These are phyloP conservation scores for Boeremia lycopersici DNA, from an alignment of 2,329 filamentous ascomycete species.

Conservation along the genomic window DNA sequence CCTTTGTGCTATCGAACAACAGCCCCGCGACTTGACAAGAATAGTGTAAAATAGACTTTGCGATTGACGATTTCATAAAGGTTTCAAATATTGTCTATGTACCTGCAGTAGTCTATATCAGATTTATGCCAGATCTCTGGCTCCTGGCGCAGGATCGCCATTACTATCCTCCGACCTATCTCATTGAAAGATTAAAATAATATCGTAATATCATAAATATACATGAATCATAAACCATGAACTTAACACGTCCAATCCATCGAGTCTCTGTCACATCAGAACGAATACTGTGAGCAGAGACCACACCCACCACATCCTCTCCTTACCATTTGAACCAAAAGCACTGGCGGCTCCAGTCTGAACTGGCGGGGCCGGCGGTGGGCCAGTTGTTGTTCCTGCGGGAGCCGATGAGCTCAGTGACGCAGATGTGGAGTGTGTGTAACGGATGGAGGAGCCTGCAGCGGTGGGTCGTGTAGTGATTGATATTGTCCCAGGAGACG, in stretches of 20 bases:
- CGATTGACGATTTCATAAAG: not conserved
- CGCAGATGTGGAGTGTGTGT: constrained; percentile 22
- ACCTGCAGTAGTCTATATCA: constrained; percentile 9
- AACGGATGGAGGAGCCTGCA: constrained; percentile 18
- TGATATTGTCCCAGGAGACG: not conserved
- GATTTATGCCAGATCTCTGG: not conserved
- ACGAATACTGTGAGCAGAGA: constrained; percentile 31
- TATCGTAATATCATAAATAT: constrained; percentile 12
- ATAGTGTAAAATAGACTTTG: not conserved
- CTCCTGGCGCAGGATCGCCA: not conserved
- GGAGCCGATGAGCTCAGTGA: constrained; percentile 19
- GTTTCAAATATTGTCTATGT: constrained; percentile 1
- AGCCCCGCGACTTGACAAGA: too few species aligned
- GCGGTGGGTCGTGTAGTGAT: constrained; percentile 13
- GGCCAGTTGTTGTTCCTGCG: constrained; percentile 21
- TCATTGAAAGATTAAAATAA: constrained; percentile 4
- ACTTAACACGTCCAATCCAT: not conserved
- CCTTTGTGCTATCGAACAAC: not conserved
- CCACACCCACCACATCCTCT: constrained; percentile 41
- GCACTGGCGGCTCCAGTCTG: constrained; percentile 20
- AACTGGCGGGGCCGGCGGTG: constrained; percentile 35
- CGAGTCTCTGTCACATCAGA: constrained; percentile 3
- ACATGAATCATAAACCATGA: constrained; percentile 19
- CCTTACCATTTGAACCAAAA: constrained; percentile 18
- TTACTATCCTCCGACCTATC: not conserved